Evolutionary conservation across 352 stramenopile genomes (phyloP).

Genomic region (Pythium utonaiense): DNA sequence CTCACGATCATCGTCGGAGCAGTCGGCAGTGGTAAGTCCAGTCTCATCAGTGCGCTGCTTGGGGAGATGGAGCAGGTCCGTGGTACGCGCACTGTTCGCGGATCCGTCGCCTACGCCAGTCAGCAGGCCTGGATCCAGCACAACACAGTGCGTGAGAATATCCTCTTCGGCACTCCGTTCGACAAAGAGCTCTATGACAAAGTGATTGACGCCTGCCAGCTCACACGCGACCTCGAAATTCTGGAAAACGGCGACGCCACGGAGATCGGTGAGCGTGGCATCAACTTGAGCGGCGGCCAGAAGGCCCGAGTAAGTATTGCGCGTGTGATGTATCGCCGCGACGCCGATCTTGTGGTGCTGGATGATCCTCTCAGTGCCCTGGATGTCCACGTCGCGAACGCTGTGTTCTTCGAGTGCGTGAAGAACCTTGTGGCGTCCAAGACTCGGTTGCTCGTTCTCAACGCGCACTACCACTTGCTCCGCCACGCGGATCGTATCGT

Average conservation of each 20-base stretch:
- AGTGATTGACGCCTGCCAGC: slow-evolving; percentile 35
- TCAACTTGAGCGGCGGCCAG: slow-evolving; percentile 85
- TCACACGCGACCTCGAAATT: slow-evolving; percentile 36
- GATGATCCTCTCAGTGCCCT: slow-evolving; percentile 67
- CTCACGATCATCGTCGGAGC: slow-evolving; percentile 55
- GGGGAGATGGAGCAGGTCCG: slow-evolving; percentile 38
- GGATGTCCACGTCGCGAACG: slow-evolving; percentile 45
- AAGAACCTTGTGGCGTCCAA: slow-evolving; percentile 28
- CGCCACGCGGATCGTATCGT: slow-evolving; percentile 36
- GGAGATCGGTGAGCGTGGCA: slow-evolving; percentile 67
- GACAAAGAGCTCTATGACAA: slow-evolving; percentile 31
- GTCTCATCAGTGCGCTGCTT: slow-evolving; percentile 44
- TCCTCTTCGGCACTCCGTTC: slow-evolving; percentile 67
- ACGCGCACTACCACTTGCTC: slow-evolving; percentile 42
- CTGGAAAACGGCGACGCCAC: slow-evolving; percentile 59
- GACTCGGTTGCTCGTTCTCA: slow-evolving; percentile 39
- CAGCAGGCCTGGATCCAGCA: slow-evolving; percentile 93
- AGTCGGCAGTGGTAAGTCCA: slow-evolving; percentile 54
- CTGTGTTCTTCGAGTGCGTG: slow-evolving; percentile 35
- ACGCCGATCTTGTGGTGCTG: slow-evolving; percentile 50
- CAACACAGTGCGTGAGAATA: slow-evolving; percentile 87
- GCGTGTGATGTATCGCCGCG: slow-evolving; percentile 55
- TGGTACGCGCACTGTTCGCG: slow-evolving; percentile 25
- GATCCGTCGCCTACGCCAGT: slow-evolving; percentile 67
- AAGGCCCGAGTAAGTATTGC: slow-evolving; percentile 65